Conservation (phyloP, 352 stramenopile genomes). For the Globisporangium megalacanthum region DNA sequence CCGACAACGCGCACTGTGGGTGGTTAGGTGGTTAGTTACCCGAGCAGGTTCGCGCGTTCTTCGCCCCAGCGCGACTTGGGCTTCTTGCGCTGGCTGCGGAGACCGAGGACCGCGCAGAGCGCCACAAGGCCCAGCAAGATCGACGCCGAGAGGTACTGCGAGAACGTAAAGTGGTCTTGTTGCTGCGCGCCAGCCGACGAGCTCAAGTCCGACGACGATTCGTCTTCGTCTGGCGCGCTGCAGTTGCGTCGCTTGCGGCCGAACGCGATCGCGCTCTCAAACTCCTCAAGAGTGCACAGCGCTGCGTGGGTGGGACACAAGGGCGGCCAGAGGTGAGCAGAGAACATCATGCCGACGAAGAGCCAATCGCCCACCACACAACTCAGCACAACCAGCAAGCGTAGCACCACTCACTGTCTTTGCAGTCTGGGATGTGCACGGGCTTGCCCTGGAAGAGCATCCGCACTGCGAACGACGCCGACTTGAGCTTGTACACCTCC, state of each 20-base stretch:
- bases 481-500: slow-evolving; percentile 80
- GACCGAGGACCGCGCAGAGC: slow-evolving; percentile 37
- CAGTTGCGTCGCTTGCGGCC: slow-evolving; percentile 49
- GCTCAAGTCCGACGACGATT: slow-evolving; percentile 20
- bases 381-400: neutral
- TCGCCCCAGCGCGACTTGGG: slow-evolving; percentile 12
- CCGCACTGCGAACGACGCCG: slow-evolving; percentile 41
- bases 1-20: too few relatives aligned
- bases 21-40: slow-evolving; percentile 6
- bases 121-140: slow-evolving; percentile 54
- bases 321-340: neutral
- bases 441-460: slow-evolving; percentile 76
- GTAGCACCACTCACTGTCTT: slow-evolving; percentile 44
- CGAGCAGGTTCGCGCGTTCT: slow-evolving; percentile 19
- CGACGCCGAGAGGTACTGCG: slow-evolving; percentile 49
- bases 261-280: slow-evolving; percentile 53
- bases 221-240: slow-evolving; percentile 21
- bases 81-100: slow-evolving; percentile 30
- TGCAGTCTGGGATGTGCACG: slow-evolving; percentile 60
- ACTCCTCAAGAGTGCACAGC: slow-evolving; percentile 61
- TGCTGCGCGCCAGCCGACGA: slow-evolving; percentile 4
- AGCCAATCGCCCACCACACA: slow-evolving; percentile 3
- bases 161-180: slow-evolving; percentile 11
- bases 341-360: neutral
- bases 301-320: slow-evolving; percentile 9